phyloP scores from a whole-genome alignment of 176 grass and related monocot species.

The Oryza meyeriana region DNA sequence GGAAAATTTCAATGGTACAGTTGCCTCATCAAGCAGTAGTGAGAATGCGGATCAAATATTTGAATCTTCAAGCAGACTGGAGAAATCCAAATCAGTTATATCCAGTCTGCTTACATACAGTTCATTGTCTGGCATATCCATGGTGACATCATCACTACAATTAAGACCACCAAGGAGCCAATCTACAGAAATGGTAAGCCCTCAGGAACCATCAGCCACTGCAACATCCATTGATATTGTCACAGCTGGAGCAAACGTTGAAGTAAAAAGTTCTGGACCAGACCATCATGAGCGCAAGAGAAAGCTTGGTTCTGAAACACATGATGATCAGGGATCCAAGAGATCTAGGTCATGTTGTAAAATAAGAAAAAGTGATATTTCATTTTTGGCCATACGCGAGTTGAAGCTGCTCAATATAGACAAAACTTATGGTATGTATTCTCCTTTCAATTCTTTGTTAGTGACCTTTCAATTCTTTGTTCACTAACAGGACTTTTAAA shows the following conservation, averaged over 20 bases:
- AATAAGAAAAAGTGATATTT: slow-evolving; percentile 56
- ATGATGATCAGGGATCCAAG: slow-evolving; percentile 35
- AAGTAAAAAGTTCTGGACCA: slow-evolving; percentile 18
- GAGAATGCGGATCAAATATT: neutral
- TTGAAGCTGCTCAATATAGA: slow-evolving; percentile 67
- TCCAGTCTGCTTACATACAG: neutral
- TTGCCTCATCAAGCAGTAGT: slow-evolving; percentile 3
- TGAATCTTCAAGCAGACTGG: neutral
- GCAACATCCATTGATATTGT: slow-evolving; percentile 5
- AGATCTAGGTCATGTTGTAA: slow-evolving; percentile 30
- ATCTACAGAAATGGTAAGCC: slow-evolving; percentile 18
- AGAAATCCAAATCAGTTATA: slow-evolving; percentile 2
- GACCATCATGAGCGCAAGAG: slow-evolving; percentile 25
- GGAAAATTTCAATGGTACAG: slow-evolving; percentile 30
- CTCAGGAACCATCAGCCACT: neutral
- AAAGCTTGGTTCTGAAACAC: slow-evolving; percentile 24
- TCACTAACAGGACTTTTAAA: slow-evolving; percentile 10
- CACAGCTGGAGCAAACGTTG: neutral
- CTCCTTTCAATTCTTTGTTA: neutral
- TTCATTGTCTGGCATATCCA: neutral
- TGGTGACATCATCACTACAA: neutral
- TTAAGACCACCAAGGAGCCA: slow-evolving; percentile 13
- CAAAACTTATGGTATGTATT: slow-evolving; percentile 46
- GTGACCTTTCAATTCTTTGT: neutral
- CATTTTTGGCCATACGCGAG: slow-evolving; percentile 49